A percentile compares a stretch with the other conserved stretches of the same genome.
These are phyloP conservation scores for Phytophthora palmivora DNA, from an alignment of 352 stramenopile genomes.

Conservation along the genomic window DNA sequence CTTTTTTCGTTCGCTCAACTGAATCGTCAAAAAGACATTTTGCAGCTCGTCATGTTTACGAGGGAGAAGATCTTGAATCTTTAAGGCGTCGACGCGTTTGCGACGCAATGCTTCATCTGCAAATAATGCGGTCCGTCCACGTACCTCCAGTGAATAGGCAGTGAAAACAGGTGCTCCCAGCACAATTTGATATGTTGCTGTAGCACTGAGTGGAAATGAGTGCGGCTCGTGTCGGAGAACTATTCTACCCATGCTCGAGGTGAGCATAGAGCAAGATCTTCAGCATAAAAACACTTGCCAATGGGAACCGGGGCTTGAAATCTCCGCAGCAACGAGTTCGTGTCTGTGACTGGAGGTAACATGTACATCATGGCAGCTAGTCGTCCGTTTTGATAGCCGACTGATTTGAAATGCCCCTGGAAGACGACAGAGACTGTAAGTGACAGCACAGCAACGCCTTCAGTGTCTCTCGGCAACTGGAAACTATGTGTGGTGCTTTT, in stretches of 20 bases:
- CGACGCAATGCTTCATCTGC: conserved; percentile 54
- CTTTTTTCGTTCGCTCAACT: conserved; percentile 77
- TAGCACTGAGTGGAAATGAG: conserved; percentile 51
- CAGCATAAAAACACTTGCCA: conserved; percentile 56
- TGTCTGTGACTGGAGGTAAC: conserved; percentile 34
- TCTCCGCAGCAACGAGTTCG: conserved; percentile 13
- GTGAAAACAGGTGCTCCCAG: conserved; percentile 74
- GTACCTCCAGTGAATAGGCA: conserved; percentile 71
- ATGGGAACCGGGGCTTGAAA: conserved; percentile 48
- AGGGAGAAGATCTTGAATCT: conserved; percentile 73
- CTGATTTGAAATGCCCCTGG: conserved; percentile 74
- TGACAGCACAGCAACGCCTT: conserved; percentile 51
- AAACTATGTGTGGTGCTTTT: conserved; percentile 73
- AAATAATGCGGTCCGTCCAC: conserved; percentile 51
- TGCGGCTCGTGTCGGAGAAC: conserved; percentile 69
- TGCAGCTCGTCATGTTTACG: conserved; percentile 63
- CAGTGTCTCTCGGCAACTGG: conserved; percentile 40
- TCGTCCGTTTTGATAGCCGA: conserved; percentile 77
- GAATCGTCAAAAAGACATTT: conserved; percentile 74
- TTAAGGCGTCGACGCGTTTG: conserved; percentile 62
- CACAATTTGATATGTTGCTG: conserved; percentile 78
- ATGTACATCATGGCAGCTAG: conserved; percentile 84
- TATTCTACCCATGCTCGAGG: conserved; percentile 72
- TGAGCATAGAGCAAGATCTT: conserved; percentile 70
- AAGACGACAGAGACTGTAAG: conserved; percentile 73